Percentiles rank a stretch among this genome's conserved stretches.
These are phyloP conservation scores for Phytopythium ostracodes DNA, from an alignment of 352 stramenopile genomes.

Conservation along the genomic window DNA sequence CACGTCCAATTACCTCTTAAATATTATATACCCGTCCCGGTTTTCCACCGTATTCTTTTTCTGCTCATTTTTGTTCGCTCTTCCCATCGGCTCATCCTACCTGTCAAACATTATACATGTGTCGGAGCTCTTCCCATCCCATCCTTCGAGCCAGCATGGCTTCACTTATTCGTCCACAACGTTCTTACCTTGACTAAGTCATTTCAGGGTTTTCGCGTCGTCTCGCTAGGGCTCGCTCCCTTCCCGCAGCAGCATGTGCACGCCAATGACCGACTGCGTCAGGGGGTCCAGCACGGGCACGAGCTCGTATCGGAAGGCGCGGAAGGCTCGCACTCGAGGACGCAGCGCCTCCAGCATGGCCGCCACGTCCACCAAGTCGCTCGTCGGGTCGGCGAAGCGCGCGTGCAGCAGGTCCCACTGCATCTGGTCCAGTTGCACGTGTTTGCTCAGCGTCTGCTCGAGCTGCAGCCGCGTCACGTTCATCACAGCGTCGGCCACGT, in stretches of 20 bases:
- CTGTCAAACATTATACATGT: background rate
- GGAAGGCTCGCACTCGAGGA: slow-evolving; percentile 30
- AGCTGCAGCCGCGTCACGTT: slow-evolving; percentile 30
- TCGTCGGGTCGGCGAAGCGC: slow-evolving; percentile 34
- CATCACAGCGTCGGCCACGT: background rate
- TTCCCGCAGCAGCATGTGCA: slow-evolving; percentile 41
- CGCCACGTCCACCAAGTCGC: slow-evolving; percentile 36
- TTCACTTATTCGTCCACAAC: background rate
- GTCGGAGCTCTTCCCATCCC: too few relatives aligned
- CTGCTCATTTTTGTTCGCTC: background rate
- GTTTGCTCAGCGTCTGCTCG: slow-evolving; percentile 29
- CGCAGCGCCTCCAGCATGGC: slow-evolving; percentile 26
- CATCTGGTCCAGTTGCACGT: slow-evolving; percentile 21
- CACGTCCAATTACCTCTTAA: background rate
- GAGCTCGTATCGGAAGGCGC: slow-evolving; percentile 45
- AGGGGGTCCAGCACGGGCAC: slow-evolving; percentile 46
- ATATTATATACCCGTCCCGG: background rate
- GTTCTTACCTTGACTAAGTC: background rate
- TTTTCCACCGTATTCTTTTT: background rate
- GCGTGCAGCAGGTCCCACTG: slow-evolving; percentile 48
- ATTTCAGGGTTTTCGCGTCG: background rate
- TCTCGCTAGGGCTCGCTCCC: background rate
- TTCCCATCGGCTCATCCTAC: slow-evolving; percentile 1
- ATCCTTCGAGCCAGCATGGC: background rate
- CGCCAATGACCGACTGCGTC: slow-evolving; percentile 46